Conservation (phyloP, 768 basidiomycete genomes). For the Hypholoma sublateritium region DNA sequence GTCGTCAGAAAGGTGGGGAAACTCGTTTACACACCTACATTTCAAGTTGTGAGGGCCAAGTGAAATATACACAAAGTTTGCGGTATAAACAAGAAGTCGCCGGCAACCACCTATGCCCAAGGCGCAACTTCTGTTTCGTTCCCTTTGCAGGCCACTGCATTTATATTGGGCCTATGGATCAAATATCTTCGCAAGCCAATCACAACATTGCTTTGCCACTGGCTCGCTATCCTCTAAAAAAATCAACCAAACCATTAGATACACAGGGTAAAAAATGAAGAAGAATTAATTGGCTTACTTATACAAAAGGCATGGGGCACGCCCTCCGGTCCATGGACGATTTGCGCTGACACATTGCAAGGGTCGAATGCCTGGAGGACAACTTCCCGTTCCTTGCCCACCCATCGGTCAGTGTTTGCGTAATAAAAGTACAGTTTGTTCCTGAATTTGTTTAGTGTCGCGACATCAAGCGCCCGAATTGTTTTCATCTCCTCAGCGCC, state of each 20-base stretch:
- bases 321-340: slow-evolving; percentile 44
- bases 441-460: slow-evolving; percentile 39
- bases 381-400: slow-evolving; percentile 51
- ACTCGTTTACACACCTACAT: no score
- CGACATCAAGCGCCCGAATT: slow-evolving; percentile 53
- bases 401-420: slow-evolving; percentile 67
- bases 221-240: slow-evolving; percentile 49
- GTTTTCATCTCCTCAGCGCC: slow-evolving; percentile 68
- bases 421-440: slow-evolving; percentile 52
- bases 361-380: slow-evolving; percentile 42
- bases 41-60: no score
- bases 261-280: background rate
- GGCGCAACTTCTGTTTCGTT: no score
- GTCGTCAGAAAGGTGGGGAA: no score
- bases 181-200: slow-evolving; percentile 34
- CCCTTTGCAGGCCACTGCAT: no score
- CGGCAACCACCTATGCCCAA: no score
- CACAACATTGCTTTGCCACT: slow-evolving; percentile 46
- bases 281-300: slow-evolving; percentile 45
- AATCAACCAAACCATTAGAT: background rate
- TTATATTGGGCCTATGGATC: background rate
- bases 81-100: no score
- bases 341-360: slow-evolving; percentile 27
- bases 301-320: slow-evolving; percentile 78
- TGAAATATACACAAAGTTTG: no score